These are phyloP conservation scores for Erigeron philadelphicus DNA, from an alignment of 140 eudicot genomes.

Conservation along the genomic window DNA sequence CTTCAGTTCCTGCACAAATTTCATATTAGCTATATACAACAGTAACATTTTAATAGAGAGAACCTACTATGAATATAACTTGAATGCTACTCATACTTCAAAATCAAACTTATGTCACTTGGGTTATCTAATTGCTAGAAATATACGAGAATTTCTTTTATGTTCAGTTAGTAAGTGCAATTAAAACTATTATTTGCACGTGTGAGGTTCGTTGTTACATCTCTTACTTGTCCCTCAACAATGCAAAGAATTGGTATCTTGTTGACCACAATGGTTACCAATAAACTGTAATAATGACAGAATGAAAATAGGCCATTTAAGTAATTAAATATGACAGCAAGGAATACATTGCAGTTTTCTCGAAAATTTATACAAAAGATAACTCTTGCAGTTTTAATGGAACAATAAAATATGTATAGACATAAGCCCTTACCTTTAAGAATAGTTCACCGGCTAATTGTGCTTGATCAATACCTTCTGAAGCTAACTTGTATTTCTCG, in stretches of 20 bases:
- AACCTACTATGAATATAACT: background rate
- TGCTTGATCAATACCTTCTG: conserved; percentile 83
- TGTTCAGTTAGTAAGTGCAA: conserved; percentile 5
- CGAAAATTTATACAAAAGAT: too few relatives aligned
- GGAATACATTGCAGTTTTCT: background rate
- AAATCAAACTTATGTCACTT: background rate
- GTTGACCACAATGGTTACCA: background rate
- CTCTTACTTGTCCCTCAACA: background rate
- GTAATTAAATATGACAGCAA: conserved; percentile 7
- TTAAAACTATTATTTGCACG: background rate
- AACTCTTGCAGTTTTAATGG: background rate
- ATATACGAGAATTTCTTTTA: background rate
- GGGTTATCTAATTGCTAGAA: background rate
- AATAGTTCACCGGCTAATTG: conserved; percentile 67
- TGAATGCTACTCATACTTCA: too few relatives aligned
- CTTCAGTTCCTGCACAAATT: conserved; percentile 51
- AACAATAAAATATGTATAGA: background rate
- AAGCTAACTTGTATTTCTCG: conserved; percentile 67
- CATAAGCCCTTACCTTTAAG: conserved; percentile 40
- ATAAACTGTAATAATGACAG: conserved; percentile 1
- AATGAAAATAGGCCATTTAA: background rate
- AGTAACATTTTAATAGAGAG: background rate
- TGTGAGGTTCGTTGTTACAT: background rate
- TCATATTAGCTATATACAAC: background rate
- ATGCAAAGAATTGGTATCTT: background rate